Conservation (phyloP, 2,329 filamentous ascomycete genomes). For the Claviceps pazoutovae region DNA sequence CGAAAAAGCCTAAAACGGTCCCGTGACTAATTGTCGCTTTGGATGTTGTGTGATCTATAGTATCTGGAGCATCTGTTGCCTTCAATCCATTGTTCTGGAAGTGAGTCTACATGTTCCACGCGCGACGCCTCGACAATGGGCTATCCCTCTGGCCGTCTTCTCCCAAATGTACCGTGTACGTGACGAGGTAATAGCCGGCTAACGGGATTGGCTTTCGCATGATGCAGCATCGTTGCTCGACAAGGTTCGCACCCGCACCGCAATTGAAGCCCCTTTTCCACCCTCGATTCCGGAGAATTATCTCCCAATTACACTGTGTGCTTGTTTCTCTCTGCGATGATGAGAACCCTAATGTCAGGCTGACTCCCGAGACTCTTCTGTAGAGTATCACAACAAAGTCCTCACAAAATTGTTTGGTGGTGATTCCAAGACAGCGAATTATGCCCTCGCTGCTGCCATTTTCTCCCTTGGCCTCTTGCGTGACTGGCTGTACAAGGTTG, state of each 20-base stretch:
- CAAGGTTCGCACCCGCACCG: constrained; percentile 40
- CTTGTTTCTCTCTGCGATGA: constrained; percentile 5
- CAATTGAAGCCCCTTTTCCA: not conserved
- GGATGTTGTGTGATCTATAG: constrained; percentile 27
- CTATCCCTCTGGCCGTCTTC: no score
- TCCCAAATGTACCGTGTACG: not conserved
- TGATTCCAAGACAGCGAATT: constrained; percentile 68
- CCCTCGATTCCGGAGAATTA: not conserved
- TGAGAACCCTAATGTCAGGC: constrained; percentile 7
- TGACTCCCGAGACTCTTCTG: constrained; percentile 4
- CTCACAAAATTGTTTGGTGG: constrained; percentile 79
- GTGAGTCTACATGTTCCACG: constrained; percentile 39
- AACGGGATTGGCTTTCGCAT: not conserved
- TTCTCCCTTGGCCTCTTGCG: constrained; percentile 84
- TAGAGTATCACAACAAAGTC: constrained; percentile 84
- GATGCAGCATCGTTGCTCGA: constrained; percentile 61
- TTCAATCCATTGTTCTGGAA: constrained; percentile 99
- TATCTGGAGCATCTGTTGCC: constrained; percentile 66
- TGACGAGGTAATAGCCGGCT: not conserved
- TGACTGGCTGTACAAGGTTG: constrained; percentile 75
- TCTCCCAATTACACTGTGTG: no score
- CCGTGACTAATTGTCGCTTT: constrained; percentile 4
- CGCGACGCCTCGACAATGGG: not conserved
- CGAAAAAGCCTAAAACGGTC: not conserved
- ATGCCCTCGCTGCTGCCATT: constrained; percentile 75